Evolutionary conservation across 2,329 filamentous ascomycete species (phyloP), one percentile per base, ranked within the genome.

Genomic region (Fusarium devonianum): DNA sequence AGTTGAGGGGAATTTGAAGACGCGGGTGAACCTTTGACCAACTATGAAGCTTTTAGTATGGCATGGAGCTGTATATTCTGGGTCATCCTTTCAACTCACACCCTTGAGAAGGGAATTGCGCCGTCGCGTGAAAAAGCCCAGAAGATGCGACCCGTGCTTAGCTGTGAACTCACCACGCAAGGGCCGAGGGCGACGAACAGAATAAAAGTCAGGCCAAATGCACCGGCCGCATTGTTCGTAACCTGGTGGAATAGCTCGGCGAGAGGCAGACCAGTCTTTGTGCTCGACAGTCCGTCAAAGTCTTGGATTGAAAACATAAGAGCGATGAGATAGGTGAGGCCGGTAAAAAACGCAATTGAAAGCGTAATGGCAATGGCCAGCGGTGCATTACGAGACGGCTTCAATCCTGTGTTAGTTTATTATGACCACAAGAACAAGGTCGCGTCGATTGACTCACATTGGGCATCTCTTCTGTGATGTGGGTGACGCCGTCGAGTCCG

Each of bases 271-370:
- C 72, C 71, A 6, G 75, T 78, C 39, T 69, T 68, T 8, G 73
- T 77, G 4, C 62, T 61, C 42, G 74, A 69, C 1, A 82, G 68
- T 1, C 69, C 70, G 29, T 70, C 62, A 38, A 78, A 78, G 57
- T 80, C 73, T 34, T 77, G 75, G 35, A 80, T 74, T 2, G 73
- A 76, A 58, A 79, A 82, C 72, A 82, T 80, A 38, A 82, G 74
- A 7, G 72, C 70, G 19, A 82, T 70, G 2, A 79, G 69, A 57
- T 79, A 81, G n/a, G 72, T 69, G 10, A 80, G 59, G 4, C 76
- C 75, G 0, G 78, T 82, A 35, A 71, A 61, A 42, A 82, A 80
- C 5, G 77, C 79, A 38, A 81, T 80, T 7, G 53, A 65, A 11
- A 82, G 69, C 0, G 78, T 79, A n/a, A 72, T 75, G 10, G 71